Evolutionary conservation across 805 yeast genomes (phyloP), one percentile per base, ranked within the genome.

Genomic region (Schizosaccharomyces pombe): DNA sequence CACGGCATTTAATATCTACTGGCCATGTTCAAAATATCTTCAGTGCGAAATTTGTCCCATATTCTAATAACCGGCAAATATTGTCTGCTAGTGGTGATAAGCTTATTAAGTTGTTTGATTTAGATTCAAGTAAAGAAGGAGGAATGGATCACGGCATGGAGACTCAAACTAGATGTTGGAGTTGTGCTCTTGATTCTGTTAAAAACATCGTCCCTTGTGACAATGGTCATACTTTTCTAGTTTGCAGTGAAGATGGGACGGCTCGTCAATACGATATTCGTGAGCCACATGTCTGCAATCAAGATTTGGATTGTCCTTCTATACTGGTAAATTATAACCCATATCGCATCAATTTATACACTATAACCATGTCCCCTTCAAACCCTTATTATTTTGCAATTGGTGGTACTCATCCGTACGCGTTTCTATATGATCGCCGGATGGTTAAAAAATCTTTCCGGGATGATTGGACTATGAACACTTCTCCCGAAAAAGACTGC

Each of bases 1-100:
- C 56, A 24, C 54, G n/a, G 26, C 6, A 31, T 3, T 55, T 60
- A 12, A 56, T 58, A 39, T 30, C 52, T 33, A 58, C 60, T 14
- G 60, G 60, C 5, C 60, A 58, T 43, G 47, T 56, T 12, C 32
- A 56, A 12, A 58, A 58, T 47, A 58, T 58, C 52, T 58, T 58
- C 39, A 55, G 60, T 4, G 56, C 55, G 29, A 56, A 55, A 33
- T 58, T 58, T 40, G 55, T 58, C 57, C 60, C 60, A 11, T 52
- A 58, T 16, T 43, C 58, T 6, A 53, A 37, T 6, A 58, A 56
- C 30, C 26, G 55, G 5, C 47, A 52, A 4, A 6, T 58, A 16
- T 49, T 58, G 16, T 39, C 58, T 9, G 58, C 57, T 24, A 54
- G 60, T 16, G 60, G 58, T 16, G 60, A 58, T 31, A 47, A 54